Evolutionary conservation across 1,284 basidiomycete species (phyloP).

Genomic region (Agaricales sp.): DNA sequence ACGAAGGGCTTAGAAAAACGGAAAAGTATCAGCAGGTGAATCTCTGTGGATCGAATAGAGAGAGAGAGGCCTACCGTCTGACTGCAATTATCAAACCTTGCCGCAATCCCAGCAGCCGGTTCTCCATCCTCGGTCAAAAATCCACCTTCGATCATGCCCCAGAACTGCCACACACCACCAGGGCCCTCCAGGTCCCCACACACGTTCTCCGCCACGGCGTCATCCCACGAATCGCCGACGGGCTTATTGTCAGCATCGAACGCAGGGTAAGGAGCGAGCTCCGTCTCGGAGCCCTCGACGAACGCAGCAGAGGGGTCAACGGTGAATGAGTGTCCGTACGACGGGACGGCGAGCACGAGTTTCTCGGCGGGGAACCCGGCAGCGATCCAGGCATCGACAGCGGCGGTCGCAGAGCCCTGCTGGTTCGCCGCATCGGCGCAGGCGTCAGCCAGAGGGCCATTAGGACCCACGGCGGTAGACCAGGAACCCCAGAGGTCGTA

Average conservation of each 20-base stretch:
- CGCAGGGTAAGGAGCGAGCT: conserved; percentile 35
- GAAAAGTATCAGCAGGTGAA: conserved; percentile 20
- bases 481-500: conserved; percentile 69
- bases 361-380: conserved; percentile 75
- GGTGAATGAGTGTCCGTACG: conserved; percentile 60
- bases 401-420: conserved; percentile 66
- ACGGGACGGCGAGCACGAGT: conserved; percentile 61
- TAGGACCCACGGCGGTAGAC: conserved; percentile 54
- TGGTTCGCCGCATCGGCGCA: conserved; percentile 56
- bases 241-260: conserved; percentile 35
- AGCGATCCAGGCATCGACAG: conserved; percentile 61
- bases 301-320: conserved; percentile 32
- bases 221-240: conserved; percentile 48
- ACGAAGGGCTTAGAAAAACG: no score
- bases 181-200: conserved; percentile 24
- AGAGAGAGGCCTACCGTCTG: conserved; percentile 44
- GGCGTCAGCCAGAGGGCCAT: conserved; percentile 72
- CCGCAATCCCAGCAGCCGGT: conserved; percentile 34
- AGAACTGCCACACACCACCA: conserved; percentile 47
- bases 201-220: conserved; percentile 13
- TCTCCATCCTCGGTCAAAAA: conserved; percentile 45
- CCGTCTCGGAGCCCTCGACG: conserved; percentile 14
- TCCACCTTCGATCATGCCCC: conserved; percentile 43
- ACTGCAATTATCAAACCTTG: conserved; percentile 50
- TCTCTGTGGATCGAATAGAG: not conserved